Evolutionary conservation across 805 yeast species (phyloP).

Genomic region (Sugiyamaella floridensis): DNA sequence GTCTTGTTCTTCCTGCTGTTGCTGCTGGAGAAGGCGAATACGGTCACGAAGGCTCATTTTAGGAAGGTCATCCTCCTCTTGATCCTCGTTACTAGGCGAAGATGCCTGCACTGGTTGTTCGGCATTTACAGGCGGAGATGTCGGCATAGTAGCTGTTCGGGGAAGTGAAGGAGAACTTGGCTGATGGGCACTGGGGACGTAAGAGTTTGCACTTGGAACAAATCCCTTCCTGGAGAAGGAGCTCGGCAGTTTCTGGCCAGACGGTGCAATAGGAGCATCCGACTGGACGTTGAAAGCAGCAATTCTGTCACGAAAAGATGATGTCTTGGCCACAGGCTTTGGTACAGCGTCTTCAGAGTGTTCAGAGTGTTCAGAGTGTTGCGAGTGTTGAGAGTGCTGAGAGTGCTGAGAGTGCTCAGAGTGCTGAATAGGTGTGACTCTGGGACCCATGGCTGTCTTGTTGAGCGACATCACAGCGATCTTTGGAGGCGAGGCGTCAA

Average conservation of each 20-base stretch:
- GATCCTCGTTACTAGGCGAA: slow-evolving; percentile 5
- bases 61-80: slow-evolving; percentile 52
- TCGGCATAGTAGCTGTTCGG: slow-evolving; percentile 12
- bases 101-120: slow-evolving; percentile 20
- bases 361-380: background rate
- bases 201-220: slow-evolving; percentile 51
- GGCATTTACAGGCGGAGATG: slow-evolving; percentile 22
- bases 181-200: slow-evolving; percentile 41
- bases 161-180: slow-evolving; percentile 5
- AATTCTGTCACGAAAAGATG: slow-evolving; percentile 39
- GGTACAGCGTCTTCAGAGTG: background rate
- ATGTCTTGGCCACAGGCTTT: slow-evolving; percentile 5
- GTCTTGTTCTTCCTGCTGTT: slow-evolving; percentile 74
- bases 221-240: slow-evolving; percentile 51
- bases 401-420: background rate
- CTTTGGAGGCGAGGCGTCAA: background rate
- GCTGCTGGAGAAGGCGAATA: slow-evolving; percentile 73
- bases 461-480: background rate
- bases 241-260: slow-evolving; percentile 28
- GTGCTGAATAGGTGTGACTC: slow-evolving; percentile 6
- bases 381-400: background rate
- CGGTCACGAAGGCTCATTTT: slow-evolving; percentile 80
- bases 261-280: slow-evolving; percentile 35
- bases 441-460: slow-evolving; percentile 1
- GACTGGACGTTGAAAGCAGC: slow-evolving; percentile 43